Evolutionary conservation across 257 asterid genomes (phyloP).

Genomic region (Lycium barbarum): DNA sequence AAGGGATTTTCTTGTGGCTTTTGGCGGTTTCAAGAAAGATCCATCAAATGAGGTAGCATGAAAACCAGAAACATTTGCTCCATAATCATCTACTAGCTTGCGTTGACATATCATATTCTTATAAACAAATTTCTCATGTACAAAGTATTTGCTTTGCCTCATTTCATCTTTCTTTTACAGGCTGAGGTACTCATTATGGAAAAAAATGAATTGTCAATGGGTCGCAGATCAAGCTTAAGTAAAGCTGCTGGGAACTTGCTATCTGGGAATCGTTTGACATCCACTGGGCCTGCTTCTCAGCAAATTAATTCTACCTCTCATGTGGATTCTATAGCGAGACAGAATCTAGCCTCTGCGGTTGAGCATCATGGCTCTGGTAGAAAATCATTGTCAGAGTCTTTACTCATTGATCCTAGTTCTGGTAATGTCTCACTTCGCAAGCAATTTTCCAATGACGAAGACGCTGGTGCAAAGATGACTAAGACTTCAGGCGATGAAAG

Average conservation of each 20-base stretch:
- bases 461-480: slow-evolving; percentile 44
- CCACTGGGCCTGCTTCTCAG: slow-evolving; percentile 55
- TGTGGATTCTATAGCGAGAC: slow-evolving; percentile 66
- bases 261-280: slow-evolving; percentile 47
- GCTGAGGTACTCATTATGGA: slow-evolving; percentile 92
- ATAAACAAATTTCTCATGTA: slow-evolving; percentile 21
- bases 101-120: background rate
- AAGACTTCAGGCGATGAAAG: slow-evolving; percentile 63
- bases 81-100: slow-evolving; percentile 29
- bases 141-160: slow-evolving; percentile 28
- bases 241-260: slow-evolving; percentile 91
- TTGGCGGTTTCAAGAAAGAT: slow-evolving; percentile 96
- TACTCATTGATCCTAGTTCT: slow-evolving; percentile 67
- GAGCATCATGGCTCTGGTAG: slow-evolving; percentile 96
- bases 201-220: slow-evolving; percentile 69
- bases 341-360: slow-evolving; percentile 72
- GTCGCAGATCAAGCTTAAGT: slow-evolving; percentile 78
- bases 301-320: slow-evolving; percentile 55
- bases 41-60: slow-evolving; percentile 82
- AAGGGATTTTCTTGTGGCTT: slow-evolving; percentile 93
- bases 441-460: slow-evolving; percentile 80
- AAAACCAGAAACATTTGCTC: slow-evolving; percentile 21
- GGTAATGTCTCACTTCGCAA: slow-evolving; percentile 88
- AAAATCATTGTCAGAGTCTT: slow-evolving; percentile 90
- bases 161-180: slow-evolving; percentile 44